Percentiles rank a stretch among this genome's conserved stretches.
Conservation (phyloP, 1,139 yeast species). For the Debaryomycetaceae sp. region DNA sequence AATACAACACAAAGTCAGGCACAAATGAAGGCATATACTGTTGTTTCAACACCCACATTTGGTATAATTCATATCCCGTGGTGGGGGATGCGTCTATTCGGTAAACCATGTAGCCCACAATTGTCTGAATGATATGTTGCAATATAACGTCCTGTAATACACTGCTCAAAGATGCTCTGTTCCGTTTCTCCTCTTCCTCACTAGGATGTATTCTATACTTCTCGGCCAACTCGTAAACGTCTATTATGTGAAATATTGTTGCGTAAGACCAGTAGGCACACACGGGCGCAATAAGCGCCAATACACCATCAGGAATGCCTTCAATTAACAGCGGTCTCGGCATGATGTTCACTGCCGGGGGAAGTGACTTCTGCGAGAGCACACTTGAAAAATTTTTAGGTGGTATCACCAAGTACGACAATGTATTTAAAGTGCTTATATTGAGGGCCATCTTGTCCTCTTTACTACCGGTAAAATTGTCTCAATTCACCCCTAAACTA, state of each 20-base stretch:
- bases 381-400: conserved; percentile 8
- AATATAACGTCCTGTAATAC: conserved; percentile 78
- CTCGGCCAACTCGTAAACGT: conserved; percentile 70
- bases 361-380: conserved; percentile 4
- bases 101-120: conserved; percentile 57
- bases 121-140: conserved; percentile 81
- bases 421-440: conserved; percentile 1
- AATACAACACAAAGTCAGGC: conserved; percentile 45
- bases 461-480: not conserved
- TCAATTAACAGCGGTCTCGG: conserved; percentile 42
- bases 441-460: not conserved
- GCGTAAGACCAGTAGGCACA: conserved; percentile 83
- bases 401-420: conserved; percentile 2
- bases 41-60: conserved; percentile 64
- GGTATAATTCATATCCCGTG: conserved; percentile 70
- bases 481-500: too few species aligned
- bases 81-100: conserved; percentile 58
- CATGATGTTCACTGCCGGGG: conserved; percentile 12
- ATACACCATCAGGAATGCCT: conserved; percentile 68
- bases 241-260: conserved; percentile 68
- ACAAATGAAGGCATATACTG: conserved; percentile 30
- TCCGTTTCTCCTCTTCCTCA: conserved; percentile 72
- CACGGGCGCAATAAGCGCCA: conserved; percentile 74
- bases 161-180: conserved; percentile 64
- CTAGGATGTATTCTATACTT: conserved; percentile 87